phyloP scores from a whole-genome alignment of 1,284 basidiomycete species.

The Cutaneotrichosporon cyanovorans region DNA sequence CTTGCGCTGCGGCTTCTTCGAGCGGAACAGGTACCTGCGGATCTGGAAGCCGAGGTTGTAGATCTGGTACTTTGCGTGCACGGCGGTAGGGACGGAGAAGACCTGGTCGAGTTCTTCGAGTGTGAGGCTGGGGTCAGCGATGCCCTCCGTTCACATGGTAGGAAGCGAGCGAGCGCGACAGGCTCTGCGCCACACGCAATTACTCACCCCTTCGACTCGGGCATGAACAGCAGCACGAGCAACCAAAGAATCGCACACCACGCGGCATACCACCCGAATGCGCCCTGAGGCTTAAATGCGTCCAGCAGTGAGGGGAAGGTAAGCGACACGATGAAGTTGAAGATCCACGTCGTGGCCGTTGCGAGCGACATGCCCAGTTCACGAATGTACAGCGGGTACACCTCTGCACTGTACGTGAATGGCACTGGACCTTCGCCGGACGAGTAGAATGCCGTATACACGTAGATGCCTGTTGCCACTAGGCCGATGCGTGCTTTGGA shows the following conservation, averaged over 20 bases:
- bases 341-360: slow-evolving; percentile 17
- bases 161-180: too few relatives aligned
- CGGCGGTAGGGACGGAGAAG: slow-evolving; percentile 52
- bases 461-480: slow-evolving; percentile 38
- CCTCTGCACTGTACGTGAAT: slow-evolving; percentile 47
- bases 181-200: too few relatives aligned
- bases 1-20: slow-evolving; percentile 6
- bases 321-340: slow-evolving; percentile 52
- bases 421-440: slow-evolving; percentile 68
- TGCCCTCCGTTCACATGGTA: too few relatives aligned
- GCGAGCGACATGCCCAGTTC: slow-evolving; percentile 51
- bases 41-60: slow-evolving; percentile 4
- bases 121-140: slow-evolving; percentile 46
- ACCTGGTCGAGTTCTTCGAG: slow-evolving; percentile 60
- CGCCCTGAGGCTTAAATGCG: slow-evolving; percentile 22
- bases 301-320: slow-evolving; percentile 60
- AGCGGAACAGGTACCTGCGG: slow-evolving; percentile 29
- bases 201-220: slow-evolving; percentile 62
- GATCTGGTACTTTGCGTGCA: slow-evolving; percentile 56
- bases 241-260: slow-evolving; percentile 28
- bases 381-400: slow-evolving; percentile 48
- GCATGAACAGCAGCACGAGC: slow-evolving; percentile 44
- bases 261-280: slow-evolving; percentile 22
- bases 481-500: slow-evolving; percentile 18
- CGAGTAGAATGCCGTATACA: slow-evolving; percentile 20